A percentile compares a stretch with the other conserved stretches of the same genome.
Conservation (phyloP, 805 yeast species). For the Kodamaea nitidulidarum region DNA sequence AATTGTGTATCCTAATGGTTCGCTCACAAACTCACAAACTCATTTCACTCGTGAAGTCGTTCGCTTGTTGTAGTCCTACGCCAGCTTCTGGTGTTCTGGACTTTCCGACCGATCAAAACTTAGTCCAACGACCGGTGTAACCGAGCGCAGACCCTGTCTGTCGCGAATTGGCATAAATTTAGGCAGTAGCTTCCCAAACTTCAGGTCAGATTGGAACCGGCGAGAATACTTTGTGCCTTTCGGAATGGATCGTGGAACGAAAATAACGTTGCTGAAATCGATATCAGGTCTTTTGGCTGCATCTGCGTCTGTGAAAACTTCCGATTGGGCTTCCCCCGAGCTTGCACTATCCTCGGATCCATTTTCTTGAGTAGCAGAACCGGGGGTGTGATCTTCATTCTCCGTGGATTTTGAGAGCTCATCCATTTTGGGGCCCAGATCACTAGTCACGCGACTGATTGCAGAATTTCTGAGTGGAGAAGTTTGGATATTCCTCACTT, state of each 20-base stretch:
- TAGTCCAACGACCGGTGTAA: neutral
- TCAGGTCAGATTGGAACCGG: constrained; percentile 5
- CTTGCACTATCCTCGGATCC: neutral
- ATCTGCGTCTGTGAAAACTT: too few species aligned
- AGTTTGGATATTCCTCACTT: constrained; percentile 1
- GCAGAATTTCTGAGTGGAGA: constrained; percentile 1
- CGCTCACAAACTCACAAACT: too few species aligned
- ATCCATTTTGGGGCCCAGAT: neutral
- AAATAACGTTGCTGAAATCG: constrained; percentile 7
- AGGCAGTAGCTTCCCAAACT: constrained; percentile 2
- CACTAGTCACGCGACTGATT: neutral
- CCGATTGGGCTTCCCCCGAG: neutral
- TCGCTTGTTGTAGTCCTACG: neutral
- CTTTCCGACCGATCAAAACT: neutral
- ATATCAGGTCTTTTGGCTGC: neutral
- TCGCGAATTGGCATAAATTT: neutral
- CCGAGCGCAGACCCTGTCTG: constrained; percentile 1
- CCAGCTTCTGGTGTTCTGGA: neutral
- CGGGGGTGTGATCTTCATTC: too few species aligned
- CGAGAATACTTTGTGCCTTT: constrained; percentile 3
- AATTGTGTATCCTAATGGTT: too few species aligned
- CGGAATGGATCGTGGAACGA: constrained; percentile 7
- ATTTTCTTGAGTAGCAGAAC: too few species aligned
- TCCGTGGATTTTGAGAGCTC: too few species aligned
- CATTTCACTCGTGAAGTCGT: too few species aligned